Percentiles rank a stretch among this genome's conserved stretches.
phyloP scores from a whole-genome alignment of 2,329 filamentous ascomycete genomes.

The Rutstroemia sp. region DNA sequence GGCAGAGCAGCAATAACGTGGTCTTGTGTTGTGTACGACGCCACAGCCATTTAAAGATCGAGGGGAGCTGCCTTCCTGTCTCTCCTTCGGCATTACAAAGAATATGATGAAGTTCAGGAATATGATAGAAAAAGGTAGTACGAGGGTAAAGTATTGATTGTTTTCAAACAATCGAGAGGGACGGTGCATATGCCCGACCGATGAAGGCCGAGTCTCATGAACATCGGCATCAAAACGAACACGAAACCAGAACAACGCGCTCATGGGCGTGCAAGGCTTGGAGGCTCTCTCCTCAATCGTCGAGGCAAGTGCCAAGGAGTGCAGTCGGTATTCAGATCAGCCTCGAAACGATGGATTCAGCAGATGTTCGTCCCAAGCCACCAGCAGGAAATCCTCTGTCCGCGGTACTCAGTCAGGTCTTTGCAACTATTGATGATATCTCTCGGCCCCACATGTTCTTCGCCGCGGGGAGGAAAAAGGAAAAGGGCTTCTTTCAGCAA shows the following conservation, averaged over 20 bases:
- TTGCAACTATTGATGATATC: background rate
- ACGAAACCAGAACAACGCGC: background rate
- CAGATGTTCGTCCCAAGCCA: background rate
- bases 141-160: conserved; percentile 5
- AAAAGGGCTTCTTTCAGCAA: conserved; percentile 6
- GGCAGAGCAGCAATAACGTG: background rate
- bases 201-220: conserved; percentile 9
- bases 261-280: background rate
- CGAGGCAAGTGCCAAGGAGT: background rate
- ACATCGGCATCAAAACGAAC: background rate
- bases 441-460: conserved; percentile 6
- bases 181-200: conserved; percentile 4
- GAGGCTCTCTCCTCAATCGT: background rate
- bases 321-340: background rate
- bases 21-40: background rate
- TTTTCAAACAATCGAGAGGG: conserved; percentile 8
- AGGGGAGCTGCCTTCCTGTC: background rate
- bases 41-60: background rate
- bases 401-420: background rate
- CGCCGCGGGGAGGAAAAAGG: conserved; percentile 4
- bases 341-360: background rate
- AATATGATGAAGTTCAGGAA: background rate
- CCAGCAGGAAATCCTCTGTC: background rate
- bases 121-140: conserved; percentile 4
- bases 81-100: background rate